Evolutionary conservation across 2,329 filamentous ascomycete species (phyloP).

Genomic region (Epichloe bromicola): DNA sequence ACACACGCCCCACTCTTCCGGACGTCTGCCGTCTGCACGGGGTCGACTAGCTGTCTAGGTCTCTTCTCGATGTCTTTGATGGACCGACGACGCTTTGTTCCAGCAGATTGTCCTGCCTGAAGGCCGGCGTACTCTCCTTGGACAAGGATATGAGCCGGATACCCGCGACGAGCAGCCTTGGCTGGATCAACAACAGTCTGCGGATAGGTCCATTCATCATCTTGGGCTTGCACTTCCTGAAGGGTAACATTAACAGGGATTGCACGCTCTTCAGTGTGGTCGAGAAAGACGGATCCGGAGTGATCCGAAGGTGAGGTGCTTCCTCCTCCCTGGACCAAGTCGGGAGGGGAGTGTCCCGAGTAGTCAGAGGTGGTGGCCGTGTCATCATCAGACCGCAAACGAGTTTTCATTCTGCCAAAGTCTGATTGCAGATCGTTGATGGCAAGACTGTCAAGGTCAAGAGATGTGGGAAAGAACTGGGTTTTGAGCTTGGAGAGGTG

Average conservation of each 20-base stretch:
- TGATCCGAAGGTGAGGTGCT: constrained; percentile 28
- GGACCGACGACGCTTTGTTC: constrained; percentile 24
- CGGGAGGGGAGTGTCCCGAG: constrained; percentile 25
- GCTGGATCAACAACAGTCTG: constrained; percentile 16
- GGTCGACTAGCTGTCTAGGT: constrained; percentile 24
- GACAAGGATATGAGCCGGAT: constrained; percentile 21
- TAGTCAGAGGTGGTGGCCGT: constrained; percentile 21
- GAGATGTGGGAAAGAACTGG: constrained; percentile 19
- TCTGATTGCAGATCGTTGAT: constrained; percentile 18
- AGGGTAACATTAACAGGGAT: constrained; percentile 19
- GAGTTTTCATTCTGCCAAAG: constrained; percentile 22
- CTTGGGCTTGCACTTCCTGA: constrained; percentile 22
- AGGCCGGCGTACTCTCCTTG: constrained; percentile 15
- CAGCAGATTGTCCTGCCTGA: constrained; percentile 13
- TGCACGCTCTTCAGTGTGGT: constrained; percentile 17
- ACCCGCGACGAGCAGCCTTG: constrained; percentile 18
- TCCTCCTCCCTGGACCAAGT: constrained; percentile 23
- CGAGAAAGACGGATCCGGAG: constrained; percentile 22
- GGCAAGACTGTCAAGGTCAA: constrained; percentile 17
- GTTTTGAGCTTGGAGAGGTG: constrained; percentile 22
- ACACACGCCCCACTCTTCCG: constrained; percentile 35
- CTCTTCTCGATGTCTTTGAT: constrained; percentile 22
- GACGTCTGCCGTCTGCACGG: constrained; percentile 34
- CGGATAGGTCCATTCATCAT: constrained; percentile 29
- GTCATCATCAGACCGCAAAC: constrained; percentile 20